A percentile compares a stretch with the other conserved stretches of the same genome.
These are phyloP conservation scores for Ascochyta lentis DNA, from an alignment of 2,329 filamentous ascomycete genomes.

Conservation along the genomic window DNA sequence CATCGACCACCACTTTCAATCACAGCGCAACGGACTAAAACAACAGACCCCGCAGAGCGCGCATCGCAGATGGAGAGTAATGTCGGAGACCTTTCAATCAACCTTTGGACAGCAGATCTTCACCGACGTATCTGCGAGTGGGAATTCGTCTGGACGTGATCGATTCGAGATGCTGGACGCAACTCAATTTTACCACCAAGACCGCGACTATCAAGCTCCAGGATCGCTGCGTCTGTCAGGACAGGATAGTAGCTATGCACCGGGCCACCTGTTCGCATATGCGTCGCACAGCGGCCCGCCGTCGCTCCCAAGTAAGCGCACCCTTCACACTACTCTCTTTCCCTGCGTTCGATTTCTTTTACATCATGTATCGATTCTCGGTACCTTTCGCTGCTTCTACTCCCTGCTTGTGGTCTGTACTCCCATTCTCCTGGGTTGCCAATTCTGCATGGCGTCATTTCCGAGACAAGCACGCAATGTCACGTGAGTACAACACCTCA, in stretches of 20 bases:
- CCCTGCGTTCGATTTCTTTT: slow-evolving; percentile 12
- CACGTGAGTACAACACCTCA: slow-evolving; percentile 26
- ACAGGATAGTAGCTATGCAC: slow-evolving; percentile 25
- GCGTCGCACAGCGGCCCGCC: slow-evolving; percentile 30
- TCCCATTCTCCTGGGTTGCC: slow-evolving; percentile 21
- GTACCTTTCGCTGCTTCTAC: slow-evolving; percentile 9
- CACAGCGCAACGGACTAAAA: slow-evolving; percentile 9
- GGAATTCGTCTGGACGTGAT: slow-evolving; percentile 51
- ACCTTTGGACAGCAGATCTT: slow-evolving; percentile 48
- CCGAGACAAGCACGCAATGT: slow-evolving; percentile 24
- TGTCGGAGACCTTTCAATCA: slow-evolving; percentile 43
- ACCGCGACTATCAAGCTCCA: slow-evolving; percentile 28
- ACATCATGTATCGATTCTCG: slow-evolving; percentile 9
- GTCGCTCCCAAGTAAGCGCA: slow-evolving; percentile 33
- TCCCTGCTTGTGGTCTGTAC: slow-evolving; percentile 20
- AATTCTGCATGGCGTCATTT: slow-evolving; percentile 33
- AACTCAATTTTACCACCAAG: slow-evolving; percentile 36
- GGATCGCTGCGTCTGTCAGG: slow-evolving; percentile 24
- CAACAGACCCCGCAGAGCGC: slow-evolving; percentile 11
- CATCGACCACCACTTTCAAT: slow-evolving; percentile 22
- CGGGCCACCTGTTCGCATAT: slow-evolving; percentile 26
- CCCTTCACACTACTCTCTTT: slow-evolving; percentile 9
- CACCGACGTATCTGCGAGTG: slow-evolving; percentile 45
- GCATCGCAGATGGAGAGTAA: slow-evolving; percentile 47
- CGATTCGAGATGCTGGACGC: slow-evolving; percentile 38